phyloP scores from a whole-genome alignment of 768 basidiomycete genomes.

The Calocera viscosa region DNA sequence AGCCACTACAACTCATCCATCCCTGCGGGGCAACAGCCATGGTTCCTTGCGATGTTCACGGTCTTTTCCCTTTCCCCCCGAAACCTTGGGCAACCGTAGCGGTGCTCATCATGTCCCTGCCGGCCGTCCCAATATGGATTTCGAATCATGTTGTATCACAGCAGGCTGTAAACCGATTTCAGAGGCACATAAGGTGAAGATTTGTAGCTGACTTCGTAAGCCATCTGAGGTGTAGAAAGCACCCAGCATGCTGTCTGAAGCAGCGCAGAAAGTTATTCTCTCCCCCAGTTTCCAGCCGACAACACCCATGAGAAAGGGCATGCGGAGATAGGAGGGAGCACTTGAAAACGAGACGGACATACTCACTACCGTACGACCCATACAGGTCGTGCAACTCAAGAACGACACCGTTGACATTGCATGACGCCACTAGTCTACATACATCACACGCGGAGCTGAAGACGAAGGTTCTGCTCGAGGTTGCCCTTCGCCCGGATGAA shows the following conservation, averaged over 20 bases:
- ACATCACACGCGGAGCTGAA: conserved; percentile 57
- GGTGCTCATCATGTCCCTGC: no score
- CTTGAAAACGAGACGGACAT: not conserved
- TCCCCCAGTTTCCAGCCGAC: conserved; percentile 8
- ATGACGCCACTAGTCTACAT: not conserved
- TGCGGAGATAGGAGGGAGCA: conserved; percentile 6
- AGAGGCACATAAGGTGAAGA: no score
- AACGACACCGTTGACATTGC: not conserved
- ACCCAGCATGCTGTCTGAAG: not conserved
- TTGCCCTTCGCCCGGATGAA: conserved; percentile 83
- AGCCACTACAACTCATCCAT: no score
- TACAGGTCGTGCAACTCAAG: not conserved
- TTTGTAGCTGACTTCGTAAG: conserved; percentile 7
- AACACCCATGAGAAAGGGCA: not conserved
- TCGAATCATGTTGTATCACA: no score
- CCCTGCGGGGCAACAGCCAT: no score
- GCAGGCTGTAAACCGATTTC: no score
- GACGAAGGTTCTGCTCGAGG: conserved; percentile 72
- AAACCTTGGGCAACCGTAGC: no score
- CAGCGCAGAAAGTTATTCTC: not conserved
- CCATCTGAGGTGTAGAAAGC: not conserved
- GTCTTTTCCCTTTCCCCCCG: no score
- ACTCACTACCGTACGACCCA: not conserved
- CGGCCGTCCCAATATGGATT: no score
- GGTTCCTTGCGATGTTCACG: no score